Percentiles rank a stretch among this genome's conserved stretches.
Conservation (phyloP, 192 early-diverging fungal genomes). For the Entomortierella beljakovae region DNA sequence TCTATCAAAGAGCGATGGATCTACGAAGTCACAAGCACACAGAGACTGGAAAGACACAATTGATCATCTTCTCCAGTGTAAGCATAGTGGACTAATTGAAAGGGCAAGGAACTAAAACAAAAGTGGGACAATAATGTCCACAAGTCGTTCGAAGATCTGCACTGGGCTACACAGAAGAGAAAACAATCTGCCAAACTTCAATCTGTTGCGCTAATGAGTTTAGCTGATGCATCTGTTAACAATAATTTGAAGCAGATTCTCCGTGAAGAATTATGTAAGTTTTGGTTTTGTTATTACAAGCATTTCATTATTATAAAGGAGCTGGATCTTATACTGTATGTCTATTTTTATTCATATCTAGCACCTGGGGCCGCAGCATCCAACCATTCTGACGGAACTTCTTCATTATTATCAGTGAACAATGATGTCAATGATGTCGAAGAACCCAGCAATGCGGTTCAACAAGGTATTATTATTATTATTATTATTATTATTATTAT, state of each 20-base stretch:
- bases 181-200: slow-evolving; percentile 20
- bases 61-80: slow-evolving; percentile 34
- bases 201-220: slow-evolving; percentile 10
- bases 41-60: slow-evolving; percentile 25
- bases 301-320: too few species aligned
- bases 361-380: too few species aligned
- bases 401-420: too few species aligned
- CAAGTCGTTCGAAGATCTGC: slow-evolving; percentile 18
- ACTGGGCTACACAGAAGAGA: slow-evolving; percentile 30
- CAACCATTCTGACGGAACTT: too few species aligned
- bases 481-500: too few species aligned
- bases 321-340: too few species aligned
- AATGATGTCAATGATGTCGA: too few species aligned
- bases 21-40: slow-evolving; percentile 27
- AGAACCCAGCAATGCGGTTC: too few species aligned
- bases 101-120: slow-evolving; percentile 24
- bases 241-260: slow-evolving; percentile 25
- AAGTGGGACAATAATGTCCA: slow-evolving; percentile 21
- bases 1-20: slow-evolving; percentile 20
- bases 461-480: too few species aligned
- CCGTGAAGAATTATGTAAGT: slow-evolving; percentile 27
- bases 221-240: slow-evolving; percentile 28
- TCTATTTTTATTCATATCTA: too few species aligned
- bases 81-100: slow-evolving; percentile 20
- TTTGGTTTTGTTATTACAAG: too few species aligned